Evolutionary conservation across 2,329 filamentous ascomycete species (phyloP), one percentile per base, ranked within the genome.

Genomic region (Davidsoniella eucalypti): DNA sequence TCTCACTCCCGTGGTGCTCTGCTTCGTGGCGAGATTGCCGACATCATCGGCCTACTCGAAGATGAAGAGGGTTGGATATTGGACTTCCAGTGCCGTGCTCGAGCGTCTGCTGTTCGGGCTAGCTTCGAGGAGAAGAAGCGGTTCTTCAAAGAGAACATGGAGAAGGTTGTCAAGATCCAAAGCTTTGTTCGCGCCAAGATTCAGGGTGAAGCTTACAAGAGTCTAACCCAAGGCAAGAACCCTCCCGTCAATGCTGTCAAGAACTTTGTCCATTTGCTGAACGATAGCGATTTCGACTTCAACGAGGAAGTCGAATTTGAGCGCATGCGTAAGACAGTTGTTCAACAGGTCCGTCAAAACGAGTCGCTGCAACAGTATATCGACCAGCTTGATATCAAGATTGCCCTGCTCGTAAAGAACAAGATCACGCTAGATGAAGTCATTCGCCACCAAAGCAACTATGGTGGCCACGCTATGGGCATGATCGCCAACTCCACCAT

Each of bases 391-490:
- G 93, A 98, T 61, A 94, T 98, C 71, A 98, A 98, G 69, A 98
- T 98, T 63, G 92, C 92, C 1, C 75, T 98, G 2, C 73, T 98
- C 16, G 92, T 98, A 59, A 96, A 96, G 73, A 98, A 98, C 75
- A 98, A 98, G 66, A 98, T 98, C 60, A 96, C 92, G 0, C 73
- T 98, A 3, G 92, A 98, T 61, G 93, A 98, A 66, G 92, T 98
- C 25, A 85, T 98, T 50, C 87, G 87, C 59, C 92, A 96, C 61
- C 92, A 98, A 61, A 90, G 84, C 68, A 93, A 94, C 63, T 95
- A 92, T 59, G 92, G 92, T 51, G 88, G 90, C 2, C 84, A 92
- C 59, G 81, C 88, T 18, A 83, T 87, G 55, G 84, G 78, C 53
- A 74, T 96, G 26, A 71, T 98, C 45, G 84, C 85, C 52, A 95